A percentile compares a stretch with the other conserved stretches of the same genome.
Conservation (phyloP, 495 filamentous ascomycete genomes). For the Friedmanniomyces endolithicus region DNA sequence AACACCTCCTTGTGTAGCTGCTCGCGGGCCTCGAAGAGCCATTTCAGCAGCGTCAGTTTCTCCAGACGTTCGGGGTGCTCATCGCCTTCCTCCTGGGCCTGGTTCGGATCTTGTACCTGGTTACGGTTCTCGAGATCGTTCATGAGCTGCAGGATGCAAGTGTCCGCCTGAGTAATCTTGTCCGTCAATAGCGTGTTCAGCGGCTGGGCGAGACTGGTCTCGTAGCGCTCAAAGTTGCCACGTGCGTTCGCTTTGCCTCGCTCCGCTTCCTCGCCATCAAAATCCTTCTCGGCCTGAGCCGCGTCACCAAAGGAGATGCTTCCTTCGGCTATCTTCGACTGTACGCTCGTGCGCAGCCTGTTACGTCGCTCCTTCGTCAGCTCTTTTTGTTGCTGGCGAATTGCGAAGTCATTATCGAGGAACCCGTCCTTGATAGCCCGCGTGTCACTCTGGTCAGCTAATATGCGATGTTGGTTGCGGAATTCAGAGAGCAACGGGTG, state of each 20-base stretch:
- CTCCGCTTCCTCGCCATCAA: slow-evolving; percentile 49
- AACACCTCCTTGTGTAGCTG: slow-evolving; percentile 71
- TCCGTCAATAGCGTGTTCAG: slow-evolving; percentile 57
- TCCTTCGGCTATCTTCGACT: slow-evolving; percentile 59
- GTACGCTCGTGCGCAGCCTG: slow-evolving; percentile 51
- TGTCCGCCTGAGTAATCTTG: slow-evolving; percentile 35
- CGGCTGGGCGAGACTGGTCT: slow-evolving; percentile 60
- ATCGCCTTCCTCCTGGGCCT: slow-evolving; percentile 85
- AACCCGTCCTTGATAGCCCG: slow-evolving; percentile 55
- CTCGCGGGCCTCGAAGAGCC: slow-evolving; percentile 92
- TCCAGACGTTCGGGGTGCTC: slow-evolving; percentile 89
- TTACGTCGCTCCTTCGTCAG: slow-evolving; percentile 39
- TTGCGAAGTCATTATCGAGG: slow-evolving; percentile 20
- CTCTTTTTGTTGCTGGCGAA: slow-evolving; percentile 33
- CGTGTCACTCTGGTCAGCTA: slow-evolving; percentile 64
- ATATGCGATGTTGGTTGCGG: slow-evolving; percentile 56
- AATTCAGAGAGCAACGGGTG: slow-evolving; percentile 77
- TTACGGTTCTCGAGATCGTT: slow-evolving; percentile 49
- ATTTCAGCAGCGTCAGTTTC: slow-evolving; percentile 87
- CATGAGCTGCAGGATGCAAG: slow-evolving; percentile 58
- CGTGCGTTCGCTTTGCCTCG: slow-evolving; percentile 51
- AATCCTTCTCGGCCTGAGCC: slow-evolving; percentile 58
- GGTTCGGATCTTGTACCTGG: slow-evolving; percentile 62
- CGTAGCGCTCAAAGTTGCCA: slow-evolving; percentile 63
- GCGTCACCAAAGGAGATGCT: slow-evolving; percentile 69